Evolutionary conservation across 169 alveolate species (phyloP), one percentile per base, ranked within the genome.

Genomic region (Eimeria maxima): DNA sequence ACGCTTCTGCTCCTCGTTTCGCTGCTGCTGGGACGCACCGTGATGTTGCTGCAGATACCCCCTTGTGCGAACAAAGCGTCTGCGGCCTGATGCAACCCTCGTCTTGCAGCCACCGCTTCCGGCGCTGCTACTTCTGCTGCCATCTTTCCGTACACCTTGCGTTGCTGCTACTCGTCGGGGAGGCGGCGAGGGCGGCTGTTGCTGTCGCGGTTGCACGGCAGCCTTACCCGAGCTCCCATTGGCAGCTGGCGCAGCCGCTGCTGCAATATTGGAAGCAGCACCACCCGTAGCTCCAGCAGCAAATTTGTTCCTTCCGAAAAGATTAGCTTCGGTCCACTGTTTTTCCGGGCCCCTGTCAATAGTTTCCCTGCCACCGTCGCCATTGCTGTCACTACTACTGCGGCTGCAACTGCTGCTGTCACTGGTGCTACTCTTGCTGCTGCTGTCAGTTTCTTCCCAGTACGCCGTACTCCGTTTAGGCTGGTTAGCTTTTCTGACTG

Each of bases 381-480:
- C 42, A 42, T 20, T 63, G 50, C 83, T 87, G 83, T 50, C 73
- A 47, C 93, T 63, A 81, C 93, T 29, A 18, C 81, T 57, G 81
- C 81, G 42, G 65, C 80, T 63, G 42, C 60, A 33, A 63, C 93
- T 87, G 80, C 93, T 87, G 81, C 93, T 63, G 67, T 22, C 60
- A 29, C 71, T 55, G 44, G 38, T 42, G 93, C 81, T 63, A 83
- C 65, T 87, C 14, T 55, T 87, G 78, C 93, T 87, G 93, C 93
- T 87, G 57, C 93, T 87, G 45, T 87, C 80, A 6, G 93, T 87
- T 27, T 42, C 93, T 44, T 57, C 93, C 93, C 93, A 87, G 45
- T 87, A 87, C 11, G 93, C 78, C 5, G 93, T 55, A 38, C 42
- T 63, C 73, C 45, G 33, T 63, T 63, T 87, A 42, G 71, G 93